A percentile compares a stretch with the other conserved stretches of the same genome.
These are phyloP conservation scores for Rhododendron griersonianum DNA, from an alignment of 148 eudicot genomes.

Conservation along the genomic window DNA sequence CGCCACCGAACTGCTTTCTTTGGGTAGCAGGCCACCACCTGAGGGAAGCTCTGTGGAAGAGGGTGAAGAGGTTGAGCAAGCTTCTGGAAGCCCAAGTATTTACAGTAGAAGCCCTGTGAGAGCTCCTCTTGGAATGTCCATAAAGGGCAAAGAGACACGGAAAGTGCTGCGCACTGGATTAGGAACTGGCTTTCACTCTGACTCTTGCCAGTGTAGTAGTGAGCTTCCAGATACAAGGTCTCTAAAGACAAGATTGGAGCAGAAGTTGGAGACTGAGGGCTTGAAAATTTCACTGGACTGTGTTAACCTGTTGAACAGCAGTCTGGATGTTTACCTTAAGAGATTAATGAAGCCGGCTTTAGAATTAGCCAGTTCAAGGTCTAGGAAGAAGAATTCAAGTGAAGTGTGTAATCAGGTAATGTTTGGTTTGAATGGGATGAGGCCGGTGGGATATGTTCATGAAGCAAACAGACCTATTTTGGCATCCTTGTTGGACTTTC, in stretches of 20 bases:
- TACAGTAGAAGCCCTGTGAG: constrained; percentile 68
- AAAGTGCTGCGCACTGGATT: constrained; percentile 35
- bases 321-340: constrained; percentile 59
- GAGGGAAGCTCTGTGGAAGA: constrained; percentile 70
- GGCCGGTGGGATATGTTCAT: constrained; percentile 23
- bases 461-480: constrained; percentile 12
- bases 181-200: constrained; percentile 12
- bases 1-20: constrained; percentile 58
- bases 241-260: constrained; percentile 50
- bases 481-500: constrained; percentile 53
- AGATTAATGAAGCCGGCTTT: constrained; percentile 57
- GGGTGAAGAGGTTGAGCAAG: constrained; percentile 83
- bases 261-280: constrained; percentile 53
- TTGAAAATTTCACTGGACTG: constrained; percentile 50
- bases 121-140: constrained; percentile 68
- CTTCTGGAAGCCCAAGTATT: constrained; percentile 44
- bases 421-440: constrained; percentile 29
- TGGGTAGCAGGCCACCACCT: constrained; percentile 59
- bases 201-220: constrained; percentile 43
- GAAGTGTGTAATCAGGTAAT: constrained; percentile 15
- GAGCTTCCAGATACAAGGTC: constrained; percentile 55
- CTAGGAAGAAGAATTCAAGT: constrained; percentile 16
- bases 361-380: constrained; percentile 42
- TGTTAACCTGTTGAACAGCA: constrained; percentile 56
- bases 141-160: constrained; percentile 45